A percentile compares a stretch with the other conserved stretches of the same genome.
Evolutionary conservation across 2,329 filamentous ascomycete genomes (phyloP).

Genomic region (Camillea tinctor): DNA sequence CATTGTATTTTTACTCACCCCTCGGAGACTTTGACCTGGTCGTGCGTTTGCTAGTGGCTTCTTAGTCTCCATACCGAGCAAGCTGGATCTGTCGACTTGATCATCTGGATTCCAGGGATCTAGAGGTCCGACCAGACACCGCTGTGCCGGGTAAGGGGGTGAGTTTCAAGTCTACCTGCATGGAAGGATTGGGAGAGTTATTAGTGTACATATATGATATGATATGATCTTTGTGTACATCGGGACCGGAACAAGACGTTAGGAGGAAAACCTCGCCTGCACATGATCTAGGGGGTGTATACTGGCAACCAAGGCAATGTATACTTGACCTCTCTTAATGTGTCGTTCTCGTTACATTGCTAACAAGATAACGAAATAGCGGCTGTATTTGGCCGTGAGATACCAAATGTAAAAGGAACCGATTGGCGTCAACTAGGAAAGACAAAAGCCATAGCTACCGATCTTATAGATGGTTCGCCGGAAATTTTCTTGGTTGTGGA

Average conservation of each 20-base stretch:
- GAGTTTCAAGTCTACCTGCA: constrained; percentile 14
- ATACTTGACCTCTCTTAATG: constrained; percentile 1
- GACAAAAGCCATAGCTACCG: not conserved
- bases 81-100: constrained; percentile 3
- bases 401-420: not conserved
- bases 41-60: not conserved
- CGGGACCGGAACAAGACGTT: not conserved
- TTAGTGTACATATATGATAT: constrained; percentile 1
- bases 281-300: not conserved
- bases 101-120: constrained; percentile 8
- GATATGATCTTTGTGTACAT: constrained; percentile 11
- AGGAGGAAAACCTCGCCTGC: constrained; percentile 1
- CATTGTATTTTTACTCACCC: not conserved
- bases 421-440: not conserved
- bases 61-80: constrained; percentile 1
- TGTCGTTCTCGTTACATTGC: constrained; percentile 6
- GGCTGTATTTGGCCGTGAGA: constrained; percentile 3
- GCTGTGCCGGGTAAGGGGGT: constrained; percentile 12
- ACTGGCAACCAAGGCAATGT: not conserved
- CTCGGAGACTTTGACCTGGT: not conserved
- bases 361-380: not conserved
- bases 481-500: constrained; percentile 7
- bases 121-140: constrained; percentile 8
- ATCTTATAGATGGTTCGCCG: not conserved
- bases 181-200: constrained; percentile 1